These are phyloP conservation scores for Ogataea paraovalis DNA, from an alignment of 805 yeast species.

Conservation along the genomic window DNA sequence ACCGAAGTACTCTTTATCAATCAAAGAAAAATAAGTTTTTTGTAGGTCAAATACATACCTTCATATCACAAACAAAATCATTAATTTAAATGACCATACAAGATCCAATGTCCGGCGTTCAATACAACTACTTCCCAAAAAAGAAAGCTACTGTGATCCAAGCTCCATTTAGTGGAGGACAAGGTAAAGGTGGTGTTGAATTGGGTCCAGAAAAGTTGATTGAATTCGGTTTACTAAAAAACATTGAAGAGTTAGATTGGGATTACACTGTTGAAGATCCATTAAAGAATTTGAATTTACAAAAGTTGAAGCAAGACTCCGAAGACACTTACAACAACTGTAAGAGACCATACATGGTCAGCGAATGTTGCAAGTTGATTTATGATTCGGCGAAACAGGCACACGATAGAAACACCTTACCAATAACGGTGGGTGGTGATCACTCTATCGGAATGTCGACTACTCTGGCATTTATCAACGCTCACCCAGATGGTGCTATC, in stretches of 20 bases:
- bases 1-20: too few relatives aligned
- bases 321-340: constrained; percentile 51
- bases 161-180: constrained; percentile 97
- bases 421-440: constrained; percentile 92
- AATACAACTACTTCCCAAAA: constrained; percentile 51
- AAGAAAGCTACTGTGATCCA: constrained; percentile 65
- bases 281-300: constrained; percentile 44
- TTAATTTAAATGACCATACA: not conserved
- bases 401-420: constrained; percentile 49
- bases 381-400: constrained; percentile 55
- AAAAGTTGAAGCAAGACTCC: constrained; percentile 36
- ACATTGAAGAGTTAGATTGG: constrained; percentile 74
- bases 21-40: too few relatives aligned
- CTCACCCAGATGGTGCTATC: constrained; percentile 82
- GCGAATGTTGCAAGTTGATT: constrained; percentile 63
- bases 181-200: constrained; percentile 90
- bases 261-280: constrained; percentile 49
- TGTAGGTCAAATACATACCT: too few relatives aligned
- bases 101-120: constrained; percentile 17
- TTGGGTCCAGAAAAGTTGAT: constrained; percentile 83
- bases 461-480: constrained; percentile 73
- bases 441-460: constrained; percentile 96
- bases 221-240: constrained; percentile 63
- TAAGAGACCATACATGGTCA: constrained; percentile 75
- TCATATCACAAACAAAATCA: too few relatives aligned